Base-by-base conservation (phyloP, 2,329 filamentous ascomycete species). In the Furcasterigmium sp. region DNA sequence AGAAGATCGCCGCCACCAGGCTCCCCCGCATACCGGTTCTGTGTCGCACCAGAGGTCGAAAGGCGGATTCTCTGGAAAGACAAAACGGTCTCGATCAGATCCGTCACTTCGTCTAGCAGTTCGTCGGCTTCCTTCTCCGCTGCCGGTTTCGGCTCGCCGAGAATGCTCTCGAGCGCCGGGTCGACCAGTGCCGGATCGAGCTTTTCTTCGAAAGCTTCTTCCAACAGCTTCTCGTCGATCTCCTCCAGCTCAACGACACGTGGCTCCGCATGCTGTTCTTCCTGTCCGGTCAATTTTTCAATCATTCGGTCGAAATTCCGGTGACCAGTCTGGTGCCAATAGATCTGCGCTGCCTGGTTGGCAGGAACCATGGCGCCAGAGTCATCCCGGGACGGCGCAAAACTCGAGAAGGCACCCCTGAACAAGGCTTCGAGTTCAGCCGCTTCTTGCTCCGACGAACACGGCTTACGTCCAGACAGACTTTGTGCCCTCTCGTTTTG, bases 1-100 rank as follows among this genome's bases (percentile, higher is more conserved):
- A 85, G 73, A 67, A 85, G 84, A 47, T 87, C 84, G 41, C 76
- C 80, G 13, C 79, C 75, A 17, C 82, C 75, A 4, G 83, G 80
- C 46, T 84, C 78, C 40, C 76, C 73, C 3, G 73, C 73, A 50
- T 76, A 76, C 15, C 78, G 72, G 51, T 74, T 78, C 53, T 83
- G 76, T 45, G 80, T 81, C 44, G 76, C 82, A 9, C 80, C 78
- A 18, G 89, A 63, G 2, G 80, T 80, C 36, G 85, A 73, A 54
- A 89, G 87, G 46, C 87, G 84, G 58, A 88, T 90, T 49, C 85
- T 79, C 64, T 91, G 87, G 59, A 87, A 84, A 0, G 87, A 91
- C 17, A 85, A 74, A 9, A 91, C 69, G 2, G 85, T 89, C 59
- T 89, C 80, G 41, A 91, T 78, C 52, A 90, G 69, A 55, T 89